These are phyloP conservation scores for Sisymbrium altissimum DNA, from an alignment of 345 rosid species.

Conservation along the genomic window DNA sequence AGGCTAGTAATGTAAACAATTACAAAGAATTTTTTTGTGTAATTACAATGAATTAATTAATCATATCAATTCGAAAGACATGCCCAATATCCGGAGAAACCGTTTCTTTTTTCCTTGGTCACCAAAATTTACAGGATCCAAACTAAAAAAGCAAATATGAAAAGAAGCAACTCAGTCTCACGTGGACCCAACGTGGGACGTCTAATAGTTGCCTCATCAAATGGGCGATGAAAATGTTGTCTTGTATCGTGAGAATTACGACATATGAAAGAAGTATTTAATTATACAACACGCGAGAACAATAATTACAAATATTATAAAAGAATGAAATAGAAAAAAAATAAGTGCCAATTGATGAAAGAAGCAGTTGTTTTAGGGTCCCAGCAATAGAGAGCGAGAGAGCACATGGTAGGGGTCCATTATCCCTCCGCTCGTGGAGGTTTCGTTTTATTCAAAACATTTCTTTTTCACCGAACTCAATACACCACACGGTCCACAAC, in stretches of 20 bases:
- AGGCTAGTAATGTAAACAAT: not conserved
- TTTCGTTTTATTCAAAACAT: slow-evolving; percentile 27
- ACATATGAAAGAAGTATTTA: not conserved
- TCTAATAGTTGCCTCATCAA: slow-evolving; percentile 20
- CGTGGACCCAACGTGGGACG: slow-evolving; percentile 32
- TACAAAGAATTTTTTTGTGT: too few species aligned
- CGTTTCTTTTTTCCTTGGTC: not conserved
- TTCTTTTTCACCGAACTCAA: slow-evolving; percentile 15
- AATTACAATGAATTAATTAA: not conserved
- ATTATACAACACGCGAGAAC: slow-evolving; percentile 13
- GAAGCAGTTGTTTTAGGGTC: slow-evolving; percentile 21
- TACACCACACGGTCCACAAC: not conserved
- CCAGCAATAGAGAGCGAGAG: slow-evolving; percentile 8
- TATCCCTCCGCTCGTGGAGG: slow-evolving; percentile 23
- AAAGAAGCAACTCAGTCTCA: slow-evolving; percentile 10
- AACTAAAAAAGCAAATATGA: not conserved
- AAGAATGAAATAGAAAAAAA: not conserved
- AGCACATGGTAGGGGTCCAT: slow-evolving; percentile 36
- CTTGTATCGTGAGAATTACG: slow-evolving; percentile 24
- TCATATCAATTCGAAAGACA: not conserved
- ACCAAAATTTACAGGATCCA: not conserved
- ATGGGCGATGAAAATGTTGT: slow-evolving; percentile 30
- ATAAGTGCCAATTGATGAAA: slow-evolving; percentile 9
- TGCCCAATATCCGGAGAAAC: not conserved
- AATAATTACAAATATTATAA: not conserved